A percentile compares a stretch with the other conserved stretches of the same genome.
phyloP scores from a whole-genome alignment of 257 asterid species.

The Nicotiana obtusifolia region DNA sequence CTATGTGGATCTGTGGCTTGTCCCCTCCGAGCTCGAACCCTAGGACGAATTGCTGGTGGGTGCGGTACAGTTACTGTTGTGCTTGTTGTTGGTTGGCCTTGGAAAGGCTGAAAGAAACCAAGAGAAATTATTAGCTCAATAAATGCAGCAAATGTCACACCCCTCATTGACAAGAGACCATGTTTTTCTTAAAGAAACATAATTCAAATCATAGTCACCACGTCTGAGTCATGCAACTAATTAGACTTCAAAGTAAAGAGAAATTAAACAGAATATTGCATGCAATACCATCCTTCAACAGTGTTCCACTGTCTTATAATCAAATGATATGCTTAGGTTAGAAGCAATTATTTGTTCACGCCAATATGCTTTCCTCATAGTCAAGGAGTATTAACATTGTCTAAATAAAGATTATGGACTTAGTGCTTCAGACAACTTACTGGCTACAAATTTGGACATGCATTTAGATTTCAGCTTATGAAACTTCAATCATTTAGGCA shows the following conservation, averaged over 20 bases:
- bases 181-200: background rate
- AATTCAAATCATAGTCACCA: background rate
- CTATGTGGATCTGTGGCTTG: slow-evolving; percentile 97
- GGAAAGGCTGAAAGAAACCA: slow-evolving; percentile 46
- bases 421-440: background rate
- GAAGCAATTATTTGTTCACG: too few relatives aligned
- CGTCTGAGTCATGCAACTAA: background rate
- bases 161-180: background rate
- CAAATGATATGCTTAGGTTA: background rate
- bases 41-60: slow-evolving; percentile 69
- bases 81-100: slow-evolving; percentile 63
- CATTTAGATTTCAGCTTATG: background rate
- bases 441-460: background rate
- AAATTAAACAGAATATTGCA: background rate
- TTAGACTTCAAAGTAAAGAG: background rate
- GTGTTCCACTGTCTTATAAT: background rate
- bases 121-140: slow-evolving; percentile 5
- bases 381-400: background rate
- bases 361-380: background rate
- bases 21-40: slow-evolving; percentile 83
- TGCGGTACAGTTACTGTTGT: slow-evolving; percentile 58
- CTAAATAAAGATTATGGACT: background rate
- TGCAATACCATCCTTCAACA: background rate
- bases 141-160: background rate
- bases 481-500: background rate